phyloP scores from a whole-genome alignment of 441 rosid species.

The Gossypium gossypioides region DNA sequence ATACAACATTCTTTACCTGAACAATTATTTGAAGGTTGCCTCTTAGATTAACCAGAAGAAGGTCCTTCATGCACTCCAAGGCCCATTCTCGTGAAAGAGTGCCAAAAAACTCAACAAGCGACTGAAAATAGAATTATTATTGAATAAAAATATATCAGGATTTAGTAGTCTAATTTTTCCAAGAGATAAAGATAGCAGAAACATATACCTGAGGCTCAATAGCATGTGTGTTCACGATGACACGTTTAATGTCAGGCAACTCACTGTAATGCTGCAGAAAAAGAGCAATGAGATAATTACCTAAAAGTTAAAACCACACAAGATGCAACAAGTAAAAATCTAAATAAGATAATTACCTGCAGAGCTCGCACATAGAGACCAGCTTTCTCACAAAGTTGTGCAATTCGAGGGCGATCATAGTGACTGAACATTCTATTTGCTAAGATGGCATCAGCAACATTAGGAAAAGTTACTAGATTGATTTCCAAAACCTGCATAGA shows the following conservation, averaged over 20 bases:
- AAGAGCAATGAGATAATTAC: constrained; percentile 5
- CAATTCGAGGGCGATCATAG: constrained; percentile 92
- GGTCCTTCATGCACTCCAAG: constrained; percentile 98
- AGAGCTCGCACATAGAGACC: constrained; percentile 82
- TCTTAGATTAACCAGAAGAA: constrained; percentile 72
- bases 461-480: constrained; percentile 94
- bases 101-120: constrained; percentile 94
- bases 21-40: constrained; percentile 97
- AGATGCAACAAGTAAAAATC: neutral
- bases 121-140: constrained; percentile 32
- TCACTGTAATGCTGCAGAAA: constrained; percentile 70
- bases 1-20: constrained; percentile 45
- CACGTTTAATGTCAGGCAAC: constrained; percentile 79
- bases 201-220: constrained; percentile 75
- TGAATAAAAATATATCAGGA: neutral
- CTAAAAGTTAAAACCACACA: constrained; percentile 3
- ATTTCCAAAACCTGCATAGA: constrained; percentile 76
- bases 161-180: constrained; percentile 1
- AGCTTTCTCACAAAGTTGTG: constrained; percentile 96
- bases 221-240: constrained; percentile 82
- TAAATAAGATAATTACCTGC: constrained; percentile 42
- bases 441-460: constrained; percentile 97
- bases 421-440: constrained; percentile 99
- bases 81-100: constrained; percentile 99
- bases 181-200: constrained; percentile 13